These are phyloP conservation scores for Plasmodium sp. DNA, from an alignment of 169 alveolate genomes.

Conservation along the genomic window DNA sequence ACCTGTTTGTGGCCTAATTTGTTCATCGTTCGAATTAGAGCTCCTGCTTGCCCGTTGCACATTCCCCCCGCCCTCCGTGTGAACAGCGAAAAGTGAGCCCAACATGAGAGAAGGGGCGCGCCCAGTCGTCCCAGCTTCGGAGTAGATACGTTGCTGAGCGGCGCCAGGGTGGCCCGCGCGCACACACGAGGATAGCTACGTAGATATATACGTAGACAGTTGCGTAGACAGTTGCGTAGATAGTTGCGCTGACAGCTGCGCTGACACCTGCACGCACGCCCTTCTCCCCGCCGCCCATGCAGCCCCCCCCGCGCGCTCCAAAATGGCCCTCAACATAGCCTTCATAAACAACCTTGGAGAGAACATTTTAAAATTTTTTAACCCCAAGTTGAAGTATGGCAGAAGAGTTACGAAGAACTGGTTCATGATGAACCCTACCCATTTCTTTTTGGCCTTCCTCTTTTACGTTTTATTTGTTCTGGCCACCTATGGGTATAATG, in stretches of 20 bases:
- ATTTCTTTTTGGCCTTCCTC: conserved; percentile 33
- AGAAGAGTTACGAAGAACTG: conserved; percentile 43
- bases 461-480: conserved; percentile 8
- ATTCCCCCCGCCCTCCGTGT: background rate
- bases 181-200: background rate
- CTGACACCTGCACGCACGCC: background rate
- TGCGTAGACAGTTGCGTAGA: background rate
- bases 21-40: background rate
- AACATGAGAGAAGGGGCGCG: background rate
- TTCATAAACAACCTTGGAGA: conserved; percentile 30
- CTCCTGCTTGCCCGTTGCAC: background rate
- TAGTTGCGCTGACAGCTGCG: background rate
- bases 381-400: conserved; percentile 23
- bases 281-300: background rate
- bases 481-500: conserved; percentile 13
- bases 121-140: background rate
- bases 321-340: conserved; percentile 19
- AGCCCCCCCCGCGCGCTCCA: background rate
- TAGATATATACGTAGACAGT: background rate
- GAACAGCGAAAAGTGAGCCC: background rate
- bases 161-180: too few relatives aligned
- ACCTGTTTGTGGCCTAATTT: background rate
- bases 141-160: background rate
- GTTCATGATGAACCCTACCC: conserved; percentile 57
- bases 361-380: conserved; percentile 27